Percentiles rank a stretch among this genome's conserved stretches.
These are phyloP conservation scores for Funneliformis mosseae DNA, from an alignment of 192 early-diverging fungal genomes.

Conservation along the genomic window DNA sequence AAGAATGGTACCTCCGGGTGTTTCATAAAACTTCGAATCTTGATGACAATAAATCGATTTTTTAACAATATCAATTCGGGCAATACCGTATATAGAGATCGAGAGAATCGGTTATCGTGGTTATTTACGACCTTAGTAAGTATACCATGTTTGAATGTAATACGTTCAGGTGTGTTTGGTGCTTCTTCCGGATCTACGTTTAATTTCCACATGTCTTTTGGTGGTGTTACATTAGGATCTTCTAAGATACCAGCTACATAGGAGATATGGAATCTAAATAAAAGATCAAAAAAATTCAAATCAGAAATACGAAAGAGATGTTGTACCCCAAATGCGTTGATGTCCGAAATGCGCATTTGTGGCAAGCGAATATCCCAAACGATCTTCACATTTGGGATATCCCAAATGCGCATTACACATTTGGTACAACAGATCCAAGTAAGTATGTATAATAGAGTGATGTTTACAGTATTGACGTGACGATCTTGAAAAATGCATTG, in stretches of 20 bases:
- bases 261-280: constrained; percentile 13
- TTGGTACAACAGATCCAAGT: no score
- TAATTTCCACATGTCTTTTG: constrained; percentile 99
- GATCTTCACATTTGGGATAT: no score
- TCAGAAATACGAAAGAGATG: neutral
- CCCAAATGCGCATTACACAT: no score
- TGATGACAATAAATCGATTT: constrained; percentile 98
- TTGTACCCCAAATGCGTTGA: no score
- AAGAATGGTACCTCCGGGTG: constrained; percentile 95
- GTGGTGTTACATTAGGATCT: constrained; percentile 94
- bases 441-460: no score
- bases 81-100: constrained; percentile 96
- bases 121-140: constrained; percentile 89
- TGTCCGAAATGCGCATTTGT: no score
- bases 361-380: no score
- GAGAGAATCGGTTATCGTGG: constrained; percentile 64
- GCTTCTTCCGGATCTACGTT: constrained; percentile 97
- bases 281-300: neutral
- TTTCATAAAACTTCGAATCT: constrained; percentile 99
- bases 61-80: constrained; percentile 99
- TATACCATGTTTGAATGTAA: constrained; percentile 86
- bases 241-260: constrained; percentile 85
- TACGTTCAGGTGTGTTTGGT: constrained; percentile 93
- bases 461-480: no score
- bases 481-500: no score